These are phyloP conservation scores for Auriscalpium orientale DNA, from an alignment of 768 basidiomycete species.

Conservation along the genomic window DNA sequence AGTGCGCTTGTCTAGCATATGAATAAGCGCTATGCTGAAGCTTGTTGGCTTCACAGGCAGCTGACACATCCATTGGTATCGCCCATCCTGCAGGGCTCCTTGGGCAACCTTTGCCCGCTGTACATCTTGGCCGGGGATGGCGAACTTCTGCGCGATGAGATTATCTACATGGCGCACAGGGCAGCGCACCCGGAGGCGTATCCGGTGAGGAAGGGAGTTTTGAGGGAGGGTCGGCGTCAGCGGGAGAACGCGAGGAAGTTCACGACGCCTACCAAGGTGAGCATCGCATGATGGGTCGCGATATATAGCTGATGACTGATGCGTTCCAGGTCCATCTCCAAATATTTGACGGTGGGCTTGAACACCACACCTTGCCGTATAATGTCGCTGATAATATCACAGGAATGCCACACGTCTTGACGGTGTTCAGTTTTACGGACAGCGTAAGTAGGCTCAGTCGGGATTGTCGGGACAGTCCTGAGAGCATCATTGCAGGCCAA, in stretches of 20 bases:
- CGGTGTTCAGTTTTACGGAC: slow-evolving; percentile 60
- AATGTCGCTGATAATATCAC: not conserved
- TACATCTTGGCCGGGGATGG: slow-evolving; percentile 68
- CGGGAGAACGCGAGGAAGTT: slow-evolving; percentile 43
- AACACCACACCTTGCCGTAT: slow-evolving; percentile 7
- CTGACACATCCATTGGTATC: slow-evolving; percentile 66
- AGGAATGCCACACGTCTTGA: slow-evolving; percentile 72
- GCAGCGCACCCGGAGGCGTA: slow-evolving; percentile 66
- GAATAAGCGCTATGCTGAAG: not conserved
- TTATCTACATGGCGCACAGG: slow-evolving; percentile 71
- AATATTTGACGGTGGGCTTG: slow-evolving; percentile 54
- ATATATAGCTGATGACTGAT: slow-evolving; percentile 4
- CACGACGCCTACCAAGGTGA: slow-evolving; percentile 44
- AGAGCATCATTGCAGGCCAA: slow-evolving; percentile 34
- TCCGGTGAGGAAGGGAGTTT: slow-evolving; percentile 48
- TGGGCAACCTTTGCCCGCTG: slow-evolving; percentile 71
- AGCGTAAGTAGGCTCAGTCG: slow-evolving; percentile 30
- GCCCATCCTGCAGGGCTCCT: slow-evolving; percentile 61
- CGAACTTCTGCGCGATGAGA: slow-evolving; percentile 73
- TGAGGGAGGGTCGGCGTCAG: slow-evolving; percentile 39
- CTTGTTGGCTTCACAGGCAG: slow-evolving; percentile 29
- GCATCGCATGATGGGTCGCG: not conserved
- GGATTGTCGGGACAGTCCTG: too few relatives aligned
- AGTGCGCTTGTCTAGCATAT: slow-evolving; percentile 33
- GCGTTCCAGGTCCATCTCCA: slow-evolving; percentile 61